Evolutionary conservation across 495 filamentous ascomycete species (phyloP), one percentile per base, ranked within the genome.

Genomic region (Clohesyomyces aquaticus): DNA sequence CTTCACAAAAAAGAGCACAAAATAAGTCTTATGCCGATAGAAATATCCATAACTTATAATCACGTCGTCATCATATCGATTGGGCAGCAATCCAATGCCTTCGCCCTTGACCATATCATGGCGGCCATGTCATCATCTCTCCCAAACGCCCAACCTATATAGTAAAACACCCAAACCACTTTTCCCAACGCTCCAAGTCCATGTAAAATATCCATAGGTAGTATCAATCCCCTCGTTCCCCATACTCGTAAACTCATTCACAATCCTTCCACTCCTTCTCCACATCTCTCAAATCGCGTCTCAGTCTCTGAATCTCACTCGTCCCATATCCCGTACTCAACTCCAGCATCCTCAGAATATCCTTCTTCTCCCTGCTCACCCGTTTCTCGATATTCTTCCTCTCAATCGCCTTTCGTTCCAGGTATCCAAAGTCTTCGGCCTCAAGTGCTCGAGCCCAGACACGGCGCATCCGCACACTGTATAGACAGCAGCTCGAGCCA

Each of bases 401-500:
- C 49, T 96, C 91, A 59, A 84, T 83, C 2, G 91, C 91, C 66
- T 85, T 85, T 59, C 85, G 78, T 12, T 87, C 85, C 46, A 98
- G 79, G 47, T 81, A 80, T 10, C 85, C 83, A 52, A 96, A 75
- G 66, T 92, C 88, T 46, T 83, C 78, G 18, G 80, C 79, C 57
- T 76, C 65, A 50, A 87, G 81, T 1, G 87, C 86, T 19, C 82
- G 78, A 18, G 72, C 68, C 71, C 91, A 91, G 9, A 86, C 78
- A 0, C 78, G 75, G 42, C 89, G 80, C 86, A 92, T 92, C n/a
- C 85, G 82, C 10, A 80, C 74, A n/a, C 86, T 88, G 63, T 89
- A 92, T 6, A 93, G 76, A 74, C 90, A 87, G 67, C 90, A 94
- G 19, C 80, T 81, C 0, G 81, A 84, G 35, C 83, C 76, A 21